Base-by-base conservation (phyloP, 192 early-diverging fungal species). In the Coemansia sp. region DNA sequence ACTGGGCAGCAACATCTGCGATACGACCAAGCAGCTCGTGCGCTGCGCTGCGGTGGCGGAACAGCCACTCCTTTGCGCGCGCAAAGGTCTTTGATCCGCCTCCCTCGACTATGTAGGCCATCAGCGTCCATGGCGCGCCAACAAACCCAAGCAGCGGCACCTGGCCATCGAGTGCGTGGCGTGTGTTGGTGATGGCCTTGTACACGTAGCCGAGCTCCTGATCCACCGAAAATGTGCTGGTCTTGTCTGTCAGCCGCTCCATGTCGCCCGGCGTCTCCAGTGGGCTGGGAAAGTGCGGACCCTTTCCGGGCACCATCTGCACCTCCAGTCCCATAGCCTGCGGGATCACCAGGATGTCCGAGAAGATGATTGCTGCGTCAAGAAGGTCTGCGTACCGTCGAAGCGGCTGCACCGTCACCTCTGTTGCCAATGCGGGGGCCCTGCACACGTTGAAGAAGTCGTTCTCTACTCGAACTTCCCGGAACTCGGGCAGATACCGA, bases 91-190 rank as follows among this genome's bases (percentile, higher is more conserved):
- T 96, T 76, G 92, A 94, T 10, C 97, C 94, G 40, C 95, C 93
- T 42, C 97, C 97, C 77, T 99, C 97, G 72, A 99, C 91, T 95
- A 98, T 98, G 71, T 99, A 99, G 9, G 94, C 93, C 92, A 98
- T 93, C 51, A 99, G 84, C 32, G 97, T 99, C 97, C 97, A 99
- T 7, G 97, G 97, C 0, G 94, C 94, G 18, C 97, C 97, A n/a
- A 88, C 87, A 70, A 99, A 99, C 15, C 97, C 97, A 74, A 95
- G 88, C 69, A 99, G 84, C 45, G 97, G 95, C 13, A 94, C 92
- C 46, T 92, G 87, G 56, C 95, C 95, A 9, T 87, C 82, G 18
- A 99, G 87, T 61, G 80, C 83, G 64, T 90, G 88, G 47, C 97
- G 87, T 6, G 97, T 96, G 83, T 96, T 86, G 19, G 94, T 95